Base-by-base conservation (phyloP, 805 yeast genomes). In the Pichia pseudocactophila region DNA sequence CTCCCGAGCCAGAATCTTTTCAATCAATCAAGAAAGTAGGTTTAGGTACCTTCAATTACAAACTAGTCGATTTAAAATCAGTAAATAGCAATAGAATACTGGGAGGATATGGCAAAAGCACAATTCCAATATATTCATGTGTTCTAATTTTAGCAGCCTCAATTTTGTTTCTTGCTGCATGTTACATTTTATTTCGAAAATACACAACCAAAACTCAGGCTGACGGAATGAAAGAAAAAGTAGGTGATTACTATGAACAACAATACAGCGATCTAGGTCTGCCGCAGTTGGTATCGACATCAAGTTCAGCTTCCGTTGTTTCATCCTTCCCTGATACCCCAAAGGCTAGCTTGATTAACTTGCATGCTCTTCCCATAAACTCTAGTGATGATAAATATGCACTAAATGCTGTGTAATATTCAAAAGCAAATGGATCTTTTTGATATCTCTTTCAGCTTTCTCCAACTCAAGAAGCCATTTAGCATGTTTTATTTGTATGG, bases 11-110 rank as follows among this genome's bases (percentile, higher is more conserved):
- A 2, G 36, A 49, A 11, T 53, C 52, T 7, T 63, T 63, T 42
- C 50, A 42, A 42, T 58, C 66, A 4, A 39, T 53, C 3, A 50
- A 56, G 30, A 59, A 58, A 28, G 42, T 49, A 4, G 67, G 67
- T 4, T 42, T 63, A 15, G 67, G 67, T 0, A 36, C 53, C 8
- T 58, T 47, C 35, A 46, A 52, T 33, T 62, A 62, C 43, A 37
- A 48, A 20, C 49, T 61, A 25, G 53, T 48, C 1, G 31, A 39
- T 31, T 26, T 33, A 1, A 27, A 37, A 9, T 33, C 26, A 2
- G 41, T 32, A 15, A 10, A 18, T 37, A 46, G n/a, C 48, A 47
- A 30, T 18, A 5, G 18, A 6, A 30, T 12, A 4, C 3, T 4
- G 8, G 20, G 12, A 4, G 19, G 8, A 6, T 8, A 5, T 6